Evolutionary conservation across 2,329 filamentous ascomycete genomes (phyloP).

Genomic region (Thermoascus crustaceus): DNA sequence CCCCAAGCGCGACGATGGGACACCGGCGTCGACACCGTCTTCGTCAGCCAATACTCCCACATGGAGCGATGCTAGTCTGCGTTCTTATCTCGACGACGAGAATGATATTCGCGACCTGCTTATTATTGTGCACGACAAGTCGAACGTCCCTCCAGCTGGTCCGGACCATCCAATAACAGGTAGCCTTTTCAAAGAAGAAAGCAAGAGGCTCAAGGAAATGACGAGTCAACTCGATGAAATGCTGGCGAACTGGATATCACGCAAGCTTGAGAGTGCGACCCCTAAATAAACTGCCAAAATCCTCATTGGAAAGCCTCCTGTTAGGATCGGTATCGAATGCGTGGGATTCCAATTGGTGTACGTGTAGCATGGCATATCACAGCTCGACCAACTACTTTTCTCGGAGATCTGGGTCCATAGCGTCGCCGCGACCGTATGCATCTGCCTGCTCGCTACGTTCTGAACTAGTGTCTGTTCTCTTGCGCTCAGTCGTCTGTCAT

Average conservation of each 20-base stretch:
- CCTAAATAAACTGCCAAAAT: conserved; percentile 9
- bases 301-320: not conserved
- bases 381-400: too few relatives aligned
- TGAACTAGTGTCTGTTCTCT: too few relatives aligned
- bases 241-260: conserved; percentile 67
- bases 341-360: too few relatives aligned
- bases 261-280: conserved; percentile 25
- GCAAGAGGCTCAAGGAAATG: conserved; percentile 76
- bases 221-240: conserved; percentile 83
- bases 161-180: conserved; percentile 79
- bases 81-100: conserved; percentile 84
- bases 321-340: too few relatives aligned
- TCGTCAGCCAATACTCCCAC: conserved; percentile 51
- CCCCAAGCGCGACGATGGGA: conserved; percentile 28
- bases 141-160: conserved; percentile 67
- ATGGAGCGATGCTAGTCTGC: conserved; percentile 81
- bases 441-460: too few relatives aligned
- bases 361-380: too few relatives aligned
- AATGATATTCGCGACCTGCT: conserved; percentile 84
- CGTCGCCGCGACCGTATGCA: too few relatives aligned
- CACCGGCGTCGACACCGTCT: conserved; percentile 47
- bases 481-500: too few relatives aligned
- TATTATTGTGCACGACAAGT: conserved; percentile 86
- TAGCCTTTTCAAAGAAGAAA: conserved; percentile 77
- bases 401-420: too few relatives aligned